Evolutionary conservation across 805 yeast species (phyloP).

Genomic region (Candida morakotiae): DNA sequence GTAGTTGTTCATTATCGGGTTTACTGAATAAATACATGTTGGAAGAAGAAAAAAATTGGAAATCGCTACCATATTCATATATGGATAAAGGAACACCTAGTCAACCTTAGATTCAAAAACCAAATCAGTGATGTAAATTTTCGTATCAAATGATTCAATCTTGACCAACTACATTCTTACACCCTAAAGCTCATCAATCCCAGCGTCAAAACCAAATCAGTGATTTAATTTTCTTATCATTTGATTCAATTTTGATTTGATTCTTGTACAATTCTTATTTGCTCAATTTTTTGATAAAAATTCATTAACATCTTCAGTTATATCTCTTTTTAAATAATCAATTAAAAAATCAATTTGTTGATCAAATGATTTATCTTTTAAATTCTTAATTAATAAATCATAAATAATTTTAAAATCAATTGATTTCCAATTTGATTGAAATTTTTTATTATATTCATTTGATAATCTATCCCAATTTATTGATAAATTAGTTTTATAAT

Average conservation of each 20-base stretch:
- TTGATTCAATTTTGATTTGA: not conserved
- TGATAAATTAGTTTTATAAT: conserved; percentile 20
- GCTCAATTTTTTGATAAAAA: not conserved
- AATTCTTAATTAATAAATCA: conserved; percentile 51
- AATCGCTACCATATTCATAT: not conserved
- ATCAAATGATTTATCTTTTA: conserved; percentile 36
- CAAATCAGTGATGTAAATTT: no score
- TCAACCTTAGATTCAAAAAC: no score
- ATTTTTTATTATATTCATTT: conserved; percentile 19
- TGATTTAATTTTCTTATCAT: no score
- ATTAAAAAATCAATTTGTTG: conserved; percentile 14
- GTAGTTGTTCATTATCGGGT: not conserved
- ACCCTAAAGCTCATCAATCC: no score
- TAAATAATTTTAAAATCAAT: conserved; percentile 59
- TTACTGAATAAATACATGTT: conserved; percentile 1
- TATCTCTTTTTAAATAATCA: conserved; percentile 7
- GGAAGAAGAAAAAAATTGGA: not conserved
- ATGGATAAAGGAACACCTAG: no score
- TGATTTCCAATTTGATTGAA: conserved; percentile 46
- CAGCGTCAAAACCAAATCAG: no score
- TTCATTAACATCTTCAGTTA: not conserved
- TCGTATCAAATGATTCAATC: no score
- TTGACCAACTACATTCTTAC: no score
- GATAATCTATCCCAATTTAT: conserved; percentile 35
- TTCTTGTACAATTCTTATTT: not conserved